phyloP scores from a whole-genome alignment of 805 yeast genomes.

The Metschnikowia corniflorae region DNA sequence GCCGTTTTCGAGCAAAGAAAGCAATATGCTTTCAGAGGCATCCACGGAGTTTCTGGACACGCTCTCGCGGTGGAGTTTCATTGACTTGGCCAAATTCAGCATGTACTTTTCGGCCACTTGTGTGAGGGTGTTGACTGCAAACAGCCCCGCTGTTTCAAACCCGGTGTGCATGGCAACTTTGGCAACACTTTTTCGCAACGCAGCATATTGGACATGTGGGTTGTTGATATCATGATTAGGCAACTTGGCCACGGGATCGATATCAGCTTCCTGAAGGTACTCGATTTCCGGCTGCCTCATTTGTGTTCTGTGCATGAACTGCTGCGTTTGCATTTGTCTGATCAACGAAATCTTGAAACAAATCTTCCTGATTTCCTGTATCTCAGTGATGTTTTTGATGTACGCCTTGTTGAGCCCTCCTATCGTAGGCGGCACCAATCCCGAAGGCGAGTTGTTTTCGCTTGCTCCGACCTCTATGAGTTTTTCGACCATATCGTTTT shows the following conservation, averaged over 20 bases:
- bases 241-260: slow-evolving; percentile 80
- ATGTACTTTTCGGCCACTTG: slow-evolving; percentile 81
- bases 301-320: slow-evolving; percentile 69
- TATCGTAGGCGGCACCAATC: slow-evolving; percentile 33
- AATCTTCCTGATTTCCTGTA: slow-evolving; percentile 83
- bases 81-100: slow-evolving; percentile 65
- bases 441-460: slow-evolving; percentile 24
- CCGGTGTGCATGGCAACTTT: slow-evolving; percentile 90
- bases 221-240: slow-evolving; percentile 61
- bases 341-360: slow-evolving; percentile 87
- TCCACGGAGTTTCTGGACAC: slow-evolving; percentile 42
- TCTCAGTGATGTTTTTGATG: slow-evolving; percentile 63
- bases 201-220: slow-evolving; percentile 58
- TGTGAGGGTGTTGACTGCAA: slow-evolving; percentile 74
- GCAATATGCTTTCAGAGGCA: slow-evolving; percentile 46
- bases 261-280: slow-evolving; percentile 59
- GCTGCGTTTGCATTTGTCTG: slow-evolving; percentile 85
- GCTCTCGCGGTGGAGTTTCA: slow-evolving; percentile 71
- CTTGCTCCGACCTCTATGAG: slow-evolving; percentile 26
- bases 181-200: slow-evolving; percentile 65
- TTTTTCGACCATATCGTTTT: slow-evolving; percentile 34
- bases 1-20: slow-evolving; percentile 82
- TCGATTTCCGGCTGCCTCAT: slow-evolving; percentile 66
- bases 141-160: slow-evolving; percentile 76
- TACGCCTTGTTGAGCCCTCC: slow-evolving; percentile 61